These are phyloP conservation scores for Ogataea trehalophila DNA, from an alignment of 805 yeast species.

Conservation along the genomic window DNA sequence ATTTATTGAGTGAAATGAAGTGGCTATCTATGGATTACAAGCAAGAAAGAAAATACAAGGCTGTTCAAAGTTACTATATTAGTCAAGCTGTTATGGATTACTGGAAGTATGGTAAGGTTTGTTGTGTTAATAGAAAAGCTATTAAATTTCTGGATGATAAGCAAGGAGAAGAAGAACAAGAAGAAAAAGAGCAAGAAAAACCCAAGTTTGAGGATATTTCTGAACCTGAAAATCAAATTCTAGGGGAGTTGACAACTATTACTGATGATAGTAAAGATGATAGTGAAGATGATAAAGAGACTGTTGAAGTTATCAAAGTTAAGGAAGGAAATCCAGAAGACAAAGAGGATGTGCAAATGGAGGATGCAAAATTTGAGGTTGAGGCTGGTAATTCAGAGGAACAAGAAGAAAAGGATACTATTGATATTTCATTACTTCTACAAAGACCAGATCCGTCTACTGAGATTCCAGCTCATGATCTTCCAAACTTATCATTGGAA, in stretches of 20 bases:
- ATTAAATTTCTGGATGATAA: conserved; percentile 27
- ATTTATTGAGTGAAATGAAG: conserved; percentile 66
- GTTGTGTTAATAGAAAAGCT: conserved; percentile 54
- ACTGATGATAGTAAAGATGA: conserved; percentile 1
- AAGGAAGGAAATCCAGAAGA: not conserved
- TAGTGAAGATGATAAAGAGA: conserved; percentile 8
- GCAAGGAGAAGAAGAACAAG: conserved; percentile 1
- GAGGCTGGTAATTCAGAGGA: not conserved
- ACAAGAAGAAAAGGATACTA: conserved; percentile 16
- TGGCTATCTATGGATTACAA: conserved; percentile 81
- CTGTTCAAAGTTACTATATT: conserved; percentile 62
- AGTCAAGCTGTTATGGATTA: conserved; percentile 74
- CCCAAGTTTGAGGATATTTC: not conserved
- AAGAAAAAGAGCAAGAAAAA: not conserved
- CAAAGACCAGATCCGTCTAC: conserved; percentile 29
- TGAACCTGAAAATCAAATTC: not conserved
- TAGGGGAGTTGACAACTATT: not conserved
- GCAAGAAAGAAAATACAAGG: conserved; percentile 64
- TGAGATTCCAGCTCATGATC: conserved; percentile 25
- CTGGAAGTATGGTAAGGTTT: conserved; percentile 70
- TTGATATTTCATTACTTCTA: conserved; percentile 35
- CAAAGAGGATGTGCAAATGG: not conserved
- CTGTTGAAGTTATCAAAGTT: not conserved
- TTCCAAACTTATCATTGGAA: conserved; percentile 30
- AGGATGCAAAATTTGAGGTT: not conserved